Evolutionary conservation across 805 yeast species (phyloP).

Genomic region (Nakazawaea anatomiae): DNA sequence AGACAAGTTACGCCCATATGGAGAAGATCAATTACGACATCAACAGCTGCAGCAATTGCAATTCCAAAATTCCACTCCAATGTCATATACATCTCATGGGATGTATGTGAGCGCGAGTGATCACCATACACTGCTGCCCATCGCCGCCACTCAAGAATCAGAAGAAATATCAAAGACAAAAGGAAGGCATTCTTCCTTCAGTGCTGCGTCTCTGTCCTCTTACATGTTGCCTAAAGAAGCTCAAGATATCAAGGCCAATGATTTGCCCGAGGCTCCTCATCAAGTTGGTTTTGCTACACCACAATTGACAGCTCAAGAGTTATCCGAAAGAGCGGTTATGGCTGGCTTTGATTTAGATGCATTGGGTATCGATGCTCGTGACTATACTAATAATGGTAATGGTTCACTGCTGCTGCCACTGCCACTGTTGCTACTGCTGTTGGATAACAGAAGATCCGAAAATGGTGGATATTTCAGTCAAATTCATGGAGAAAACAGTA

Average conservation of each 20-base stretch:
- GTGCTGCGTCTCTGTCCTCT: slow-evolving; percentile 56
- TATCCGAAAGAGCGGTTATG: slow-evolving; percentile 25
- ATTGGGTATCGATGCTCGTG: slow-evolving; percentile 19
- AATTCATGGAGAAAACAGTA: neutral
- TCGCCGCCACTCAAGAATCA: neutral
- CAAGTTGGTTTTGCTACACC: slow-evolving; percentile 84
- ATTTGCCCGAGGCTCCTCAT: slow-evolving; percentile 42
- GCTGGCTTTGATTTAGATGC: slow-evolving; percentile 32
- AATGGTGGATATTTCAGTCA: neutral
- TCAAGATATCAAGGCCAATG: slow-evolving; percentile 22
- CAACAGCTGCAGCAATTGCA: neutral
- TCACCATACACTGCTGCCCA: neutral
- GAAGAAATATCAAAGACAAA: neutral
- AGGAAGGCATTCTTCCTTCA: slow-evolving; percentile 51
- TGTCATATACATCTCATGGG: neutral
- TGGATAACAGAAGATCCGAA: slow-evolving; percentile 2
- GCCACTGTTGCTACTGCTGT: neutral
- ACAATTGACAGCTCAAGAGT: slow-evolving; percentile 50
- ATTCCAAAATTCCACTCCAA: slow-evolving; percentile 2
- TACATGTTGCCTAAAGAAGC: slow-evolving; percentile 50
- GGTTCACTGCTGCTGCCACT: neutral
- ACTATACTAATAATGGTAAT: neutral
- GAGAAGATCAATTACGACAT: neutral
- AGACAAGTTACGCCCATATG: neutral
- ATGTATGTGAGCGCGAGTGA: slow-evolving; percentile 4